Evolutionary conservation across 345 rosid species (phyloP), one percentile per base, ranked within the genome.

Genomic region (Clausena lansium): DNA sequence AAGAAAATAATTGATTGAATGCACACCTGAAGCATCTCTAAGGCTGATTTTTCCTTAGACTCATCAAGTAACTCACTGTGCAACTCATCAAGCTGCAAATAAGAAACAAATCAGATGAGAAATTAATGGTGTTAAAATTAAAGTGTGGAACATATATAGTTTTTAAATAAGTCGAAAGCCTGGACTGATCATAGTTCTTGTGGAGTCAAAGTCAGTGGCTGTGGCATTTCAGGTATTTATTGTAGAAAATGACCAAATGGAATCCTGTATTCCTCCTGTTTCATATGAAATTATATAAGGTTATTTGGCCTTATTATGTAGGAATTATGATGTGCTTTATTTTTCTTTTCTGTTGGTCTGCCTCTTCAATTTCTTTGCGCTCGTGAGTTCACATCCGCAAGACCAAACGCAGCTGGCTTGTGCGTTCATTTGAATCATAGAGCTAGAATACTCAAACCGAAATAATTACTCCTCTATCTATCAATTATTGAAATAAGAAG

Each of bases 231-330:
- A 33, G 47, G 27, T 50, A 30, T 9, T 64, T 63, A 32, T 4
- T 27, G 73, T 57, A 59, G 67, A 59, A 45, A 77, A 59, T 59
- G 80, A 77, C 58, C 74, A 77, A 39, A 59, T 27, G 59, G 62
- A 25, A 68, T 28, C 8, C 41, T 19, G 73, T 28, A 5, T 67
- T 68, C 6, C 19, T 63, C 50, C 55, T 4, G 55, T 50, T 50
- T 50, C 22, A 67, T 36, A 58, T 67, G 36, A 39, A 38, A 7
- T 45, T 33, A 5, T 47, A 25, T 41, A n/a, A 70, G 15, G 52
- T 50, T 61, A 70, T 60, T 24, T 77, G 61, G 61, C 68, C 3
- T 60, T 47, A 45, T 33, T 13, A 27, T 76, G 35, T 22, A 4
- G 50, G 50, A 41, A 41, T 11, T 41, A 41, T 41, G 50, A 10